These are phyloP conservation scores for Pelagomonas calceolata DNA, from an alignment of 108 stramenopile species.

Conservation along the genomic window DNA sequence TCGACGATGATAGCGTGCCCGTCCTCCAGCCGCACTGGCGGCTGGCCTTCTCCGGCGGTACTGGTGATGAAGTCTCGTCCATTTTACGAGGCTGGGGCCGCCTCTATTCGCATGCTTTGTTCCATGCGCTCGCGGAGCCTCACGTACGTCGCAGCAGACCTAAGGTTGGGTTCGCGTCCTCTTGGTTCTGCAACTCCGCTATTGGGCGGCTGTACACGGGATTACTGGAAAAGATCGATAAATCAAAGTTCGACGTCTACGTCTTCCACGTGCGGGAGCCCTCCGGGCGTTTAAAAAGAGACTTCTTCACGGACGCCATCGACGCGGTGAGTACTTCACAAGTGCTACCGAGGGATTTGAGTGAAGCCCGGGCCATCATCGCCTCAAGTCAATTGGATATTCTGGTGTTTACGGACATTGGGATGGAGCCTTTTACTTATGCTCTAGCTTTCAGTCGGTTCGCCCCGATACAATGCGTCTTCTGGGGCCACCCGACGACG, in stretches of 20 bases:
- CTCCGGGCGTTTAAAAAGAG: background rate
- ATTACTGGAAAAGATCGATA: background rate
- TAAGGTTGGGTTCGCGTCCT: background rate
- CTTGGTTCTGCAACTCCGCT: background rate
- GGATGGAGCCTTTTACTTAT: conserved; percentile 6
- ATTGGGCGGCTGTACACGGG: background rate
- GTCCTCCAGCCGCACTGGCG: background rate
- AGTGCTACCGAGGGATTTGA: no score
- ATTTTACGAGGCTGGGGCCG: background rate
- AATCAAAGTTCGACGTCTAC: background rate
- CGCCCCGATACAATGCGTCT: conserved; percentile 3
- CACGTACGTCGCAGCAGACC: no score
- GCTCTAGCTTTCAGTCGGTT: background rate
- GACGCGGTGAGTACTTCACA: no score
- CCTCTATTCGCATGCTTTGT: background rate
- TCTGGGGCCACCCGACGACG: conserved; percentile 19
- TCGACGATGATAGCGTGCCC: background rate
- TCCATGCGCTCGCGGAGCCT: no score
- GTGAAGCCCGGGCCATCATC: no score
- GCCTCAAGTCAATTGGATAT: background rate
- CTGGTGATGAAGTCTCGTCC: background rate
- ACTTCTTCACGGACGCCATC: background rate
- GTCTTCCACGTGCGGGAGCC: background rate
- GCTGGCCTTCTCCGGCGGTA: background rate
- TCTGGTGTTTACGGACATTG: conserved; percentile 12